phyloP scores from a whole-genome alignment of 345 rosid genomes.

The Rhodomyrtus tomentosa region DNA sequence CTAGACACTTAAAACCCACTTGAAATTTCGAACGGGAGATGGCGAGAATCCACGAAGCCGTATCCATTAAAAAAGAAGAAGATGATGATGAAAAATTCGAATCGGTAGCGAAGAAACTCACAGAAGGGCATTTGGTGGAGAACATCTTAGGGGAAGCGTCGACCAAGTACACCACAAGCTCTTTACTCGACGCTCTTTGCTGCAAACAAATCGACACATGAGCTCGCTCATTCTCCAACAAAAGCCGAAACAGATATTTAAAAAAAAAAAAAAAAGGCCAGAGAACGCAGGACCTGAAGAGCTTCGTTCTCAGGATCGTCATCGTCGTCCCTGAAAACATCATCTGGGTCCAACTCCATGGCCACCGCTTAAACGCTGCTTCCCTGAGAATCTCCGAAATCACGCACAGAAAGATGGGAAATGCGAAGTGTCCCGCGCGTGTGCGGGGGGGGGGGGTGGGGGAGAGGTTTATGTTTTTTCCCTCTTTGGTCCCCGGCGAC shows the following conservation, averaged over 20 bases:
- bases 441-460: too few species aligned
- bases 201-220: constrained; percentile 7
- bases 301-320: constrained; percentile 54
- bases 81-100: neutral
- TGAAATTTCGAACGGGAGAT: neutral
- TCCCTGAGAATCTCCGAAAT: neutral
- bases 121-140: constrained; percentile 32
- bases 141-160: constrained; percentile 95
- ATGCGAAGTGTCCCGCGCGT: accelerated
- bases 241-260: neutral
- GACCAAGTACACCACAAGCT: constrained; percentile 57
- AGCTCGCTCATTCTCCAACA: neutral
- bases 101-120: constrained; percentile 13
- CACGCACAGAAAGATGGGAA: neutral
- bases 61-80: neutral
- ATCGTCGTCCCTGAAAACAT: constrained; percentile 83
- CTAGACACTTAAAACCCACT: neutral
- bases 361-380: neutral
- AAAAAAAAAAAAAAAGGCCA: too few species aligned
- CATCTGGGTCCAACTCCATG: constrained; percentile 84
- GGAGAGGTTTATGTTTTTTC: neutral
- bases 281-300: constrained; percentile 28
- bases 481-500: neutral
- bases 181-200: constrained; percentile 60
- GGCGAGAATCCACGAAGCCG: neutral